These are phyloP conservation scores for Pelagophyceae sp. DNA, from an alignment of 352 stramenopile genomes.

Conservation along the genomic window DNA sequence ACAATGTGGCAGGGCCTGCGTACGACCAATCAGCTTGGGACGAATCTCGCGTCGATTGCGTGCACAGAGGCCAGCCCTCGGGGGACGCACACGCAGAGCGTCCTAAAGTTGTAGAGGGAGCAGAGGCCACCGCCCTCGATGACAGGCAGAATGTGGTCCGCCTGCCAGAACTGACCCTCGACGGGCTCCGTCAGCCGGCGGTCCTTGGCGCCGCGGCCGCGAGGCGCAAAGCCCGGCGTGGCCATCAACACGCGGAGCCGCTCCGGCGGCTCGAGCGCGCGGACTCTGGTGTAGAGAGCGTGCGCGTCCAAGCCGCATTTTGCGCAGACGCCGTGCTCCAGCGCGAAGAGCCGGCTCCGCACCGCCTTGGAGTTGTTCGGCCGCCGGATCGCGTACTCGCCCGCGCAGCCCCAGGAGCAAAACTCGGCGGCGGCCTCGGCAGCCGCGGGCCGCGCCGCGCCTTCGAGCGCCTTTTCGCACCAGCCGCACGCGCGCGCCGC, in stretches of 20 bases:
- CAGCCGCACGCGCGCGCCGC: not conserved
- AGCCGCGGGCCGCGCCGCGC: no score
- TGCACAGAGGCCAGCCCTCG: no score
- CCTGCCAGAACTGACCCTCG: slow-evolving; percentile 56
- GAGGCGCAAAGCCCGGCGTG: slow-evolving; percentile 1
- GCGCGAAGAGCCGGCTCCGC: slow-evolving; percentile 24
- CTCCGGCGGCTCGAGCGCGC: slow-evolving; percentile 44
- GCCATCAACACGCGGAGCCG: slow-evolving; percentile 27
- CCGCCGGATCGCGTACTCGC: slow-evolving; percentile 19
- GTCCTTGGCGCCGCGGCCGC: not conserved
- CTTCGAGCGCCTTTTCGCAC: not conserved
- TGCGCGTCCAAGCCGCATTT: slow-evolving; percentile 44
- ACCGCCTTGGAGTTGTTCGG: slow-evolving; percentile 23
- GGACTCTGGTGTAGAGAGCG: slow-evolving; percentile 42
- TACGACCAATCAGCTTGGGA: no score
- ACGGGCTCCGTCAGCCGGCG: not conserved
- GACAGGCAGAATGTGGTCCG: slow-evolving; percentile 55
- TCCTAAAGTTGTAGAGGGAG: slow-evolving; percentile 51
- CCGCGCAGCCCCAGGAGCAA: slow-evolving; percentile 26
- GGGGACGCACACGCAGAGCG: slow-evolving; percentile 51
- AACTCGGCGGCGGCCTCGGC: not conserved
- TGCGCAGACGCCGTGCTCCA: slow-evolving; percentile 33
- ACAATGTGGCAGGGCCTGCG: slow-evolving; percentile 46
- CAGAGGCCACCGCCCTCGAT: slow-evolving; percentile 47
- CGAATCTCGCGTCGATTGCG: no score